These are phyloP conservation scores for Monosiga brevicollis DNA, from an alignment of 78 protist species.

Conservation along the genomic window DNA sequence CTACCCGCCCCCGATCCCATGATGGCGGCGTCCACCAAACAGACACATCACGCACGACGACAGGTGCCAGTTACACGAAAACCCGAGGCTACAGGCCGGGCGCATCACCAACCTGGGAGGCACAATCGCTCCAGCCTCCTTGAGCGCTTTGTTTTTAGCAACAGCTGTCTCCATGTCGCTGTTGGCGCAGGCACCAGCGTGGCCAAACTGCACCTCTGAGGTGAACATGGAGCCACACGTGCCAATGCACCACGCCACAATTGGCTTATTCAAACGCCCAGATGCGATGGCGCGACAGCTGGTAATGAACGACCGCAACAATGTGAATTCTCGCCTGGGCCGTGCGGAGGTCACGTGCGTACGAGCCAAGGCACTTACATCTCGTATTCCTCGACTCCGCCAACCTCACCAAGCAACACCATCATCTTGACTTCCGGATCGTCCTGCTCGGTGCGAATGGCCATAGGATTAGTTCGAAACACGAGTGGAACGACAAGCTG, in stretches of 20 bases:
- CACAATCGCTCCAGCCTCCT: constrained; percentile 61
- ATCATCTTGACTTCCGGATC: constrained; percentile 63
- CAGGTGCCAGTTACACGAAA: neutral
- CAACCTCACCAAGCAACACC: constrained; percentile 80
- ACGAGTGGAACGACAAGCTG: no score
- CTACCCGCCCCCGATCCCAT: no score
- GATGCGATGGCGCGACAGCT: constrained; percentile 54
- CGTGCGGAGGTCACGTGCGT: no score
- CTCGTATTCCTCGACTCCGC: constrained; percentile 85
- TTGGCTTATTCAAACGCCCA: constrained; percentile 81
- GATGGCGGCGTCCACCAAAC: neutral
- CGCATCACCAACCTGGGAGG: neutral
- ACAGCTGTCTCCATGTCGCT: constrained; percentile 57
- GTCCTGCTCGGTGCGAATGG: no score
- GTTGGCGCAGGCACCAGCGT: constrained; percentile 82
- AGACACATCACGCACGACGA: neutral
- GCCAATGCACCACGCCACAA: constrained; percentile 82
- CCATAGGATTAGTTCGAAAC: no score
- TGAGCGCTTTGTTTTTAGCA: constrained; percentile 72
- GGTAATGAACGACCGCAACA: no score
- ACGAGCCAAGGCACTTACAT: no score
- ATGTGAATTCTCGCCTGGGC: no score
- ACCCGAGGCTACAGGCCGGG: neutral
- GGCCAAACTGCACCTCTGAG: constrained; percentile 82
- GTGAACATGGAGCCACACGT: constrained; percentile 71